Conservation (phyloP, 2,329 filamentous ascomycete genomes). For the Verticillium longisporum region DNA sequence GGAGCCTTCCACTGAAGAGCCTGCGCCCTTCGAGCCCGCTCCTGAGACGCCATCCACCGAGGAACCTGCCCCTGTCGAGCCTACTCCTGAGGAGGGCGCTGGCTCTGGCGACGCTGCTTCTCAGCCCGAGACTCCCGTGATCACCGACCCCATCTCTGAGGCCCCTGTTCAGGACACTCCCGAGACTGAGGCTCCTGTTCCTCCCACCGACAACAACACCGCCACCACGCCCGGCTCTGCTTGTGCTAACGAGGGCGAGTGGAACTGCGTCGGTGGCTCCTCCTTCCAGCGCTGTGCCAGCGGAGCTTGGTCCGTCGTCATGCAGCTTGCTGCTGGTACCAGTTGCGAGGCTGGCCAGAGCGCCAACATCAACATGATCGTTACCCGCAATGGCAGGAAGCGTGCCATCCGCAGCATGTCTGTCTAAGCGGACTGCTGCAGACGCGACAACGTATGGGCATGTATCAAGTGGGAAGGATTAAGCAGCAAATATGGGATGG, state of each 20-base stretch:
- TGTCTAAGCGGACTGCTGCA: neutral
- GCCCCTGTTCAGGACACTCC: constrained; percentile 12
- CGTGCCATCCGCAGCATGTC: constrained; percentile 17
- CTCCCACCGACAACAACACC: constrained; percentile 5
- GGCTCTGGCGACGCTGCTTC: constrained; percentile 6
- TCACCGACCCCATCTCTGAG: constrained; percentile 1
- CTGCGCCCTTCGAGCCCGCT: constrained; percentile 7
- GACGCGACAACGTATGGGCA: too few species aligned
- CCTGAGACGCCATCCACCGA: neutral
- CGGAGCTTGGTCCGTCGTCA: constrained; percentile 39
- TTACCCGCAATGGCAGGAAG: constrained; percentile 16
- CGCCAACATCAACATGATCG: constrained; percentile 27
- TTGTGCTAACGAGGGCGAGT: constrained; percentile 41
- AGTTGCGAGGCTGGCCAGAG: constrained; percentile 35
- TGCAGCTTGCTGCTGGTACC: constrained; percentile 37
- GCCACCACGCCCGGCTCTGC: constrained; percentile 26
- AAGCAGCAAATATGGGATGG: too few species aligned
- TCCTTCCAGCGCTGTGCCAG: constrained; percentile 50
- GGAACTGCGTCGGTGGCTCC: constrained; percentile 45
- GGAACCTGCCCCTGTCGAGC: neutral
- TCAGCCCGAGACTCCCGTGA: constrained; percentile 1
- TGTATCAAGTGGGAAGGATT: too few species aligned
- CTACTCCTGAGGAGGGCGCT: neutral
- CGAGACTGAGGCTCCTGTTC: constrained; percentile 8
- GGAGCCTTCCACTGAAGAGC: too few species aligned